Conservation (phyloP, 1,284 basidiomycete species). For the Afroboletus lepidellus region DNA sequence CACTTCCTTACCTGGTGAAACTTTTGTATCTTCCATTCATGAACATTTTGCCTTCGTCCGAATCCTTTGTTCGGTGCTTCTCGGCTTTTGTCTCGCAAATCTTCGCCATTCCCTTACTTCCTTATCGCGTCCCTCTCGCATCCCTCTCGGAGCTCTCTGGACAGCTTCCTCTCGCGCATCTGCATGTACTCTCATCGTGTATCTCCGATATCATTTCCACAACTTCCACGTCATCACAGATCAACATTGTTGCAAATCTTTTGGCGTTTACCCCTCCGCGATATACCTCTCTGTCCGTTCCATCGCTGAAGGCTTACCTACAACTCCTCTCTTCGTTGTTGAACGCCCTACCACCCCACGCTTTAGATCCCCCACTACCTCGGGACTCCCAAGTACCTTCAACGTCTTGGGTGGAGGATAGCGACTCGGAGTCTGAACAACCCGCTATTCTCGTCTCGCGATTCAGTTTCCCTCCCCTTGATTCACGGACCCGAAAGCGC, state of each 20-base stretch:
- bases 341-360: constrained; percentile 49
- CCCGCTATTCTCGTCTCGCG: constrained; percentile 38
- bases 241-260: constrained; percentile 67
- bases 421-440: constrained; percentile 32
- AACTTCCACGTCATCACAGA: constrained; percentile 35
- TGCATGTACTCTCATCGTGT: constrained; percentile 32
- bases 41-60: constrained; percentile 31
- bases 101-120: constrained; percentile 62
- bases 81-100: constrained; percentile 46
- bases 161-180: constrained; percentile 43
- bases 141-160: constrained; percentile 46
- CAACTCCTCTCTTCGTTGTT: constrained; percentile 51
- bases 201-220: constrained; percentile 25
- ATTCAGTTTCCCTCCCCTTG: constrained; percentile 43
- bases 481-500: constrained; percentile 55
- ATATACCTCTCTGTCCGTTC: constrained; percentile 45
- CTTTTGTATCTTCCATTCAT: constrained; percentile 28
- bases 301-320: constrained; percentile 55
- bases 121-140: constrained; percentile 61
- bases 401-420: constrained; percentile 33
- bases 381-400: constrained; percentile 21
- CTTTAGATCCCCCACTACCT: constrained; percentile 46
- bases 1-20: constrained; percentile 33
- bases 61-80: constrained; percentile 34
- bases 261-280: constrained; percentile 58